Evolutionary conservation across 192 early-diverging fungal species (phyloP).

Genomic region (Geranomyces michiganensis): DNA sequence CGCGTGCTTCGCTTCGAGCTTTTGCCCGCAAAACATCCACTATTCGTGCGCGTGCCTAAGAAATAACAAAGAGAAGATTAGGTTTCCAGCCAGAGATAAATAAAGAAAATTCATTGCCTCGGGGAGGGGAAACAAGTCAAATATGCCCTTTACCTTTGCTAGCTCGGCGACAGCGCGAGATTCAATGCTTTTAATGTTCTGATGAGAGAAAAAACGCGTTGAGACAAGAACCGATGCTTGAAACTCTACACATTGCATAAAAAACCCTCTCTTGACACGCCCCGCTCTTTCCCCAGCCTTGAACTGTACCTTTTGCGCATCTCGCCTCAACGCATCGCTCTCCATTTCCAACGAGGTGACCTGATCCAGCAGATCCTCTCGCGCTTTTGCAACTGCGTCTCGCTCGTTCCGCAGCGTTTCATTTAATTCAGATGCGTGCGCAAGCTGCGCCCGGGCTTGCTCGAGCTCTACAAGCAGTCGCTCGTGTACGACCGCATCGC

Average conservation of each 20-base stretch:
- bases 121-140: not conserved
- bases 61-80: not conserved
- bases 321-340: not conserved
- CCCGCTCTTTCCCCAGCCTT: too few species aligned
- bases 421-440: not conserved
- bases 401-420: slow-evolving; percentile 1
- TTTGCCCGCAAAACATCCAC: slow-evolving; percentile 9
- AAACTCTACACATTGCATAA: too few species aligned
- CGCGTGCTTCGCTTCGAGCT: not conserved
- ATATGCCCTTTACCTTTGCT: not conserved
- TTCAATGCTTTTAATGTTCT: slow-evolving; percentile 15
- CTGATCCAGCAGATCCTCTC: not conserved
- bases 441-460: not conserved
- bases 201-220: too few species aligned
- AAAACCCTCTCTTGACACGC: too few species aligned
- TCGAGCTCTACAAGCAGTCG: not conserved
- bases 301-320: too few species aligned
- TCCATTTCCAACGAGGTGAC: not conserved
- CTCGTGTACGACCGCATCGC: not conserved
- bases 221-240: too few species aligned
- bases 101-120: too few species aligned
- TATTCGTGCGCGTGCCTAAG: slow-evolving; percentile 14
- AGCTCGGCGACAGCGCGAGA: not conserved
- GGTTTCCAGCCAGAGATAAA: too few species aligned
- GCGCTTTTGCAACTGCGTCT: not conserved